Evolutionary conservation across 768 basidiomycete species (phyloP).

Genomic region (Boletellus sp.): DNA sequence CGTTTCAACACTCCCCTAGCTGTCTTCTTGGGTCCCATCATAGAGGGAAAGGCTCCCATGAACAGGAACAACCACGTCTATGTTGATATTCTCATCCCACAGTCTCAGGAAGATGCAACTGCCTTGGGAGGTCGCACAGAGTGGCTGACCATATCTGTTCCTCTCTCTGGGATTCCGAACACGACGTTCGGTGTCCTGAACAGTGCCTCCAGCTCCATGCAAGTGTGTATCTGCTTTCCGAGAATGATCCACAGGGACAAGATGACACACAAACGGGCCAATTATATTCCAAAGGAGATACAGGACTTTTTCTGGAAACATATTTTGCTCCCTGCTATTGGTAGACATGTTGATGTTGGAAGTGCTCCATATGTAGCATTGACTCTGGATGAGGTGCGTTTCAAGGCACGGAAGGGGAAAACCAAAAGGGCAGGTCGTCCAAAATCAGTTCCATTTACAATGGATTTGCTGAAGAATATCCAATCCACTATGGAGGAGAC

Average conservation of each 20-base stretch:
- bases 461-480: background rate
- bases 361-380: slow-evolving; percentile 6
- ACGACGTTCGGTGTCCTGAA: background rate
- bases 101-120: slow-evolving; percentile 7
- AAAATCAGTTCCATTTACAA: slow-evolving; percentile 10
- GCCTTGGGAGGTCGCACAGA: background rate
- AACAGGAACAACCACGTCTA: slow-evolving; percentile 17
- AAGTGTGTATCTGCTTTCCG: slow-evolving; percentile 10
- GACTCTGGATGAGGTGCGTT: slow-evolving; percentile 1
- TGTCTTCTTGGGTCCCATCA: background rate
- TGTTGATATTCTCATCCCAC: slow-evolving; percentile 8
- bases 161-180: slow-evolving; percentile 2
- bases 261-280: background rate
- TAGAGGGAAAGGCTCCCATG: slow-evolving; percentile 7
- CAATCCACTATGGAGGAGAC: slow-evolving; percentile 4
- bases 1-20: background rate
- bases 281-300: slow-evolving; percentile 6
- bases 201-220: background rate
- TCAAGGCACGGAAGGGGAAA: slow-evolving; percentile 1
- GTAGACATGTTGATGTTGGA: background rate
- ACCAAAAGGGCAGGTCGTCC: background rate
- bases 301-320: slow-evolving; percentile 7
- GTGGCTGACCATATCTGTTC: slow-evolving; percentile 7
- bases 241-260: slow-evolving; percentile 12
- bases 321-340: slow-evolving; percentile 10